Conservation (phyloP, 345 rosid species). For the Citrus australasica region DNA sequence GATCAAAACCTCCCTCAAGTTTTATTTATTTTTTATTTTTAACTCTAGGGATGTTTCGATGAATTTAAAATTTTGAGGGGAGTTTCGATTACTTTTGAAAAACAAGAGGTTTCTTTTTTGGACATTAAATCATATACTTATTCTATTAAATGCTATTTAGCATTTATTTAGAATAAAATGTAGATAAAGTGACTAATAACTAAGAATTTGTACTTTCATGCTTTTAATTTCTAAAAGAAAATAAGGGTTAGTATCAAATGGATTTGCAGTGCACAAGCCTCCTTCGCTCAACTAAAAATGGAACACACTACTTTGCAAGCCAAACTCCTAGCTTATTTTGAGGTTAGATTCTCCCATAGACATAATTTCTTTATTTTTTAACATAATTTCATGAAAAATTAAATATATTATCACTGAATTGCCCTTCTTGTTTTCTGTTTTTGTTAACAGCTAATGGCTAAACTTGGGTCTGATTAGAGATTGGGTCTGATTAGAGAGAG, state of each 20-base stretch:
- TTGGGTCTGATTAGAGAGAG: not conserved
- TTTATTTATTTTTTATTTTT: too few relatives aligned
- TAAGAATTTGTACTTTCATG: not conserved
- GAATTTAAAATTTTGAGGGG: too few relatives aligned
- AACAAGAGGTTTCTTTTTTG: not conserved
- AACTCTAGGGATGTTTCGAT: too few relatives aligned
- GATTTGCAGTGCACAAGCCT: conserved; percentile 10
- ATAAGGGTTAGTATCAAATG: not conserved
- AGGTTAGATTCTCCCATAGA: conserved; percentile 16
- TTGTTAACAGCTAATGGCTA: conserved; percentile 5
- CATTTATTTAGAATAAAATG: not conserved
- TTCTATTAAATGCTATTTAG: too few relatives aligned
- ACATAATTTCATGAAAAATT: not conserved
- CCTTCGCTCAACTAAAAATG: conserved; percentile 12
- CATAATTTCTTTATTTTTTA: not conserved
- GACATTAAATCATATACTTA: not conserved
- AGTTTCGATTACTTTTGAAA: too few relatives aligned
- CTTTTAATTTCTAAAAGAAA: not conserved
- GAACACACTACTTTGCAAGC: conserved; percentile 16
- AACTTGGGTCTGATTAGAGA: too few relatives aligned
- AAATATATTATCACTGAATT: not conserved
- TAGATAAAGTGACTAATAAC: too few relatives aligned
- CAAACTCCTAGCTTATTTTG: conserved; percentile 24
- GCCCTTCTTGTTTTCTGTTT: not conserved
- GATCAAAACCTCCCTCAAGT: too few relatives aligned